Percentiles rank a stretch among this genome's conserved stretches.
These are phyloP conservation scores for Royoungia palumana DNA, from an alignment of 768 basidiomycete genomes.

Conservation along the genomic window DNA sequence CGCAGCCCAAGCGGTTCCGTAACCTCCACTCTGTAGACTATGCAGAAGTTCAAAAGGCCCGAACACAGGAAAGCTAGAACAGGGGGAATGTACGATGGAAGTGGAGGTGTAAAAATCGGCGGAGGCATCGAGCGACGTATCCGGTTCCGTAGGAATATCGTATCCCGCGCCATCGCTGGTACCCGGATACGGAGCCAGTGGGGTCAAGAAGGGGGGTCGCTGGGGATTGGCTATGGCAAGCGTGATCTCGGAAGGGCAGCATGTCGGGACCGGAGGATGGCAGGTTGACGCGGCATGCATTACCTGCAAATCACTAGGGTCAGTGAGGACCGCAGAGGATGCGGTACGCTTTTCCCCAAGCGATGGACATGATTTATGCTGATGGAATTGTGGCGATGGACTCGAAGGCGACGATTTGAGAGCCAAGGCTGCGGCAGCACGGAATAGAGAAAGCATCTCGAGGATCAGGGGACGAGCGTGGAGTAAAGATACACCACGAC, in stretches of 20 bases:
- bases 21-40: slow-evolving; percentile 19
- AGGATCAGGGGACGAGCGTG: not conserved
- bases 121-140: not conserved
- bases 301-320: not conserved
- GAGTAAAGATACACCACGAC: no score
- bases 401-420: slow-evolving; percentile 1
- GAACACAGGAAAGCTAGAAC: slow-evolving; percentile 17
- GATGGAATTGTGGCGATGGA: not conserved
- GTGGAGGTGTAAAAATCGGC: not conserved
- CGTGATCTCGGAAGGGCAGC: not conserved
- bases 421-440: slow-evolving; percentile 2
- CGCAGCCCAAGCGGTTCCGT: slow-evolving; percentile 21
- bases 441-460: slow-evolving; percentile 13
- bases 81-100: not conserved
- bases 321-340: not conserved
- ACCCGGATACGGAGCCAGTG: not conserved
- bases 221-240: not conserved
- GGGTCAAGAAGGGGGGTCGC: not conserved
- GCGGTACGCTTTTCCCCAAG: slow-evolving; percentile 4
- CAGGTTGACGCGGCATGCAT: not conserved
- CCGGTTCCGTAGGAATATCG: not conserved
- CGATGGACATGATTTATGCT: not conserved
- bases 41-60: slow-evolving; percentile 26
- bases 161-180: not conserved
- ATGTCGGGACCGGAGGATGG: not conserved